phyloP scores from a whole-genome alignment of 2,329 filamentous ascomycete genomes.

The Aspergillus spinulosporus region DNA sequence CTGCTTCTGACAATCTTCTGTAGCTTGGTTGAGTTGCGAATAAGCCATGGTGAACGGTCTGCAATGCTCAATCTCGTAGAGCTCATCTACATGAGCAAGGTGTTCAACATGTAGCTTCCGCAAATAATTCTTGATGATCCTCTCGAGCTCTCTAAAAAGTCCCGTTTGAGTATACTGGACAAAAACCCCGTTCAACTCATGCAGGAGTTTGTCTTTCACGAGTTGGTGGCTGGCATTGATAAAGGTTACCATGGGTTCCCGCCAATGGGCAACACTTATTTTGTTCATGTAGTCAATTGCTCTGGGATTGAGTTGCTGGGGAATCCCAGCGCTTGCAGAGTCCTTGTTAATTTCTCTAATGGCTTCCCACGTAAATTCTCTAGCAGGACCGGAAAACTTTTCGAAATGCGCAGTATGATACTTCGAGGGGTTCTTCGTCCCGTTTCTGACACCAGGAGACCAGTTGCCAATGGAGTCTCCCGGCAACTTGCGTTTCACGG shows the following conservation, averaged over 20 bases:
- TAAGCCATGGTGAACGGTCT: constrained; percentile 58
- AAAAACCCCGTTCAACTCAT: constrained; percentile 47
- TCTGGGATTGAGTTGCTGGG: constrained; percentile 59
- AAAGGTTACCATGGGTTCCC: constrained; percentile 50
- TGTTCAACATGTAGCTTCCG: constrained; percentile 40
- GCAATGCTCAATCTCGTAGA: constrained; percentile 56
- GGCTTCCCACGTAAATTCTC: constrained; percentile 33
- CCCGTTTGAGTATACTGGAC: constrained; percentile 36
- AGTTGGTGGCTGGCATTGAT: constrained; percentile 32
- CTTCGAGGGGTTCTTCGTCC: background rate
- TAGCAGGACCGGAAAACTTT: constrained; percentile 20
- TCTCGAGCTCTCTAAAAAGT: constrained; percentile 36
- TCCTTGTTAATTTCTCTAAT: constrained; percentile 58
- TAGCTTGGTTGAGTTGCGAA: constrained; percentile 25
- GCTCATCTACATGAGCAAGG: constrained; percentile 49
- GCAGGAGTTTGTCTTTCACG: constrained; percentile 41
- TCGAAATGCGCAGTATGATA: constrained; percentile 28
- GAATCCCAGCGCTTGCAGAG: constrained; percentile 59
- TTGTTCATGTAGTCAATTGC: constrained; percentile 61
- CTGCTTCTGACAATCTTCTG: constrained; percentile 10
- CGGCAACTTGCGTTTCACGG: constrained; percentile 27
- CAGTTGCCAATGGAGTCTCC: background rate
- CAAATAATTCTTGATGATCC: constrained; percentile 51
- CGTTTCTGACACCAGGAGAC: constrained; percentile 4
- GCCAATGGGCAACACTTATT: constrained; percentile 61